Conservation (phyloP, 352 stramenopile genomes). For the Albugo laibachii region DNA sequence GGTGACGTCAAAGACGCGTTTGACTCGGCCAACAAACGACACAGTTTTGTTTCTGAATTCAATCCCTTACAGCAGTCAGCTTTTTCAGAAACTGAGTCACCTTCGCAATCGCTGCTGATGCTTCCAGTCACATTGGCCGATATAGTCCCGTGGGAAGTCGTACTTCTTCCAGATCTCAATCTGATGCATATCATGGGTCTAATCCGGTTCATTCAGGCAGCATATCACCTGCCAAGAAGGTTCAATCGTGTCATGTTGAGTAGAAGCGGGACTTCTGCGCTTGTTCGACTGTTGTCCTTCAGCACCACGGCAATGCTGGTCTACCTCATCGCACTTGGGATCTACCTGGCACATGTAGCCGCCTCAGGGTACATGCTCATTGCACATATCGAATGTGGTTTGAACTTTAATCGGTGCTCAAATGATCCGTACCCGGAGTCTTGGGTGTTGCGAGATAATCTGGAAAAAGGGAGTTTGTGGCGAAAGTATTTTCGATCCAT, state of each 20-base stretch:
- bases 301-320: constrained; percentile 20
- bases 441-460: constrained; percentile 38
- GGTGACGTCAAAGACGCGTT: too few species aligned
- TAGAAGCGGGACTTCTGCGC: constrained; percentile 4
- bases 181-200: too few species aligned
- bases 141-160: too few species aligned
- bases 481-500: constrained; percentile 34
- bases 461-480: constrained; percentile 20
- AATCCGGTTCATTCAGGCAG: too few species aligned
- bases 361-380: constrained; percentile 41
- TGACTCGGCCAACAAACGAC: too few species aligned
- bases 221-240: too few species aligned
- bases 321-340: constrained; percentile 20
- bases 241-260: constrained; percentile 1
- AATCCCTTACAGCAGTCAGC: too few species aligned
- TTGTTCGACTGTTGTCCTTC: constrained; percentile 20
- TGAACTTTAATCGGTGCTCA: constrained; percentile 17
- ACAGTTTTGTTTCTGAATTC: too few species aligned
- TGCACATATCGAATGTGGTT: constrained; percentile 20
- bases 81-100: too few species aligned
- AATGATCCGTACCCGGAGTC: constrained; percentile 11
- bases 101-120: too few species aligned
- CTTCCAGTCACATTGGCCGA: too few species aligned
- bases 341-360: constrained; percentile 36
- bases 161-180: too few species aligned